Conservation (phyloP, 2,329 filamentous ascomycete genomes). For the Monilinia polystroma region DNA sequence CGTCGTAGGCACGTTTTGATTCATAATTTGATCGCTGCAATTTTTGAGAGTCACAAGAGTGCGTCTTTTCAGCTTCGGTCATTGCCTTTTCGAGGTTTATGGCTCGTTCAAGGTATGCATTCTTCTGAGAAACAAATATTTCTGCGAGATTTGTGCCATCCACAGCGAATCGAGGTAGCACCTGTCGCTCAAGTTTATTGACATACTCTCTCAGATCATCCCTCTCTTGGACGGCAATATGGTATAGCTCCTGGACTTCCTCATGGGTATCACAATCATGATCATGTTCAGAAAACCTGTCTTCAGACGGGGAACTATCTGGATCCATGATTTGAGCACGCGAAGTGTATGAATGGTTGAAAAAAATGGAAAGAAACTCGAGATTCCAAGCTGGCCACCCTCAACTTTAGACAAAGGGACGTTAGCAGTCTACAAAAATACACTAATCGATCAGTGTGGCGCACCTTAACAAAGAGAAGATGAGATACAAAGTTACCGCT, state of each 20-base stretch:
- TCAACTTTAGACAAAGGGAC: neutral
- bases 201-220: conserved; percentile 13
- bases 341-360: neutral
- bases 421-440: neutral
- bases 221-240: conserved; percentile 4
- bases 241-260: neutral
- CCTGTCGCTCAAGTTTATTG: conserved; percentile 9
- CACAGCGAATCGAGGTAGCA: neutral
- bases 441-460: neutral
- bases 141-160: conserved; percentile 11
- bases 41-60: neutral
- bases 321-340: conserved; percentile 1
- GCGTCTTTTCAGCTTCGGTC: neutral
- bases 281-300: neutral
- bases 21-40: neutral
- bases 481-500: neutral
- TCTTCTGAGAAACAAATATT: neutral
- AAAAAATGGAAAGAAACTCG: neutral
- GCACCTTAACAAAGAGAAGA: conserved; percentile 5
- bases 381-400: neutral
- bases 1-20: neutral
- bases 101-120: conserved; percentile 9
- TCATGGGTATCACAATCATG: neutral
- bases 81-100: neutral
- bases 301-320: neutral